Percentiles rank a stretch among this genome's conserved stretches.
These are phyloP conservation scores for Populus nigra DNA, from an alignment of 345 rosid genomes.

Conservation along the genomic window DNA sequence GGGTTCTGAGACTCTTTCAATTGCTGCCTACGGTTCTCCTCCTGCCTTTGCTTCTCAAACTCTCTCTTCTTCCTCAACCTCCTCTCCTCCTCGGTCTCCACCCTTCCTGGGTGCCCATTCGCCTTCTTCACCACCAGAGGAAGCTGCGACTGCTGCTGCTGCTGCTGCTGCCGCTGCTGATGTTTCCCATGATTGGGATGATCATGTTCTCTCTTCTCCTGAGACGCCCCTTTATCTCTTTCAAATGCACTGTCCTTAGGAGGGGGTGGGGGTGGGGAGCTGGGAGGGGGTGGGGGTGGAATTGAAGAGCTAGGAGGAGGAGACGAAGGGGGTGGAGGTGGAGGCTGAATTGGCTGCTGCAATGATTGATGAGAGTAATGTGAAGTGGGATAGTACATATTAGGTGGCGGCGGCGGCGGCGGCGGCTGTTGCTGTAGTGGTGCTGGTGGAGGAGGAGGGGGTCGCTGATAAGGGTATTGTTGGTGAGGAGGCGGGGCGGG, in stretches of 20 bases:
- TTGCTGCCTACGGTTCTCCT: slow-evolving; percentile 62
- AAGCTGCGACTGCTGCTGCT: slow-evolving; percentile 45
- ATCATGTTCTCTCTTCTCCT: slow-evolving; percentile 54
- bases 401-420: slow-evolving; percentile 2
- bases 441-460: slow-evolving; percentile 53
- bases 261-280: slow-evolving; percentile 82
- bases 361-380: slow-evolving; percentile 46
- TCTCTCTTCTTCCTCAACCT: slow-evolving; percentile 88
- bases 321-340: slow-evolving; percentile 58
- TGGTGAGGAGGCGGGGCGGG: slow-evolving; percentile 29
- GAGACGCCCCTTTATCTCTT: slow-evolving; percentile 40
- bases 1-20: slow-evolving; percentile 59
- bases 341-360: slow-evolving; percentile 52
- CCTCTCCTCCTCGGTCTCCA: slow-evolving; percentile 92
- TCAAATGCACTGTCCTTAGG: slow-evolving; percentile 48
- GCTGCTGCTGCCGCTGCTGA: slow-evolving; percentile 39
- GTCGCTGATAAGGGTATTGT: slow-evolving; percentile 62
- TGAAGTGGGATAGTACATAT: slow-evolving; percentile 49
- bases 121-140: slow-evolving; percentile 41
- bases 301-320: slow-evolving; percentile 47
- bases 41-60: slow-evolving; percentile 78
- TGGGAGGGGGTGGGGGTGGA: slow-evolving; percentile 90
- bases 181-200: slow-evolving; percentile 37
- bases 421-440: slow-evolving; percentile 35
- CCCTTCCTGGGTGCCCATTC: slow-evolving; percentile 47